phyloP scores from a whole-genome alignment of 2,329 filamentous ascomycete genomes.

The Colletotrichum sp. region DNA sequence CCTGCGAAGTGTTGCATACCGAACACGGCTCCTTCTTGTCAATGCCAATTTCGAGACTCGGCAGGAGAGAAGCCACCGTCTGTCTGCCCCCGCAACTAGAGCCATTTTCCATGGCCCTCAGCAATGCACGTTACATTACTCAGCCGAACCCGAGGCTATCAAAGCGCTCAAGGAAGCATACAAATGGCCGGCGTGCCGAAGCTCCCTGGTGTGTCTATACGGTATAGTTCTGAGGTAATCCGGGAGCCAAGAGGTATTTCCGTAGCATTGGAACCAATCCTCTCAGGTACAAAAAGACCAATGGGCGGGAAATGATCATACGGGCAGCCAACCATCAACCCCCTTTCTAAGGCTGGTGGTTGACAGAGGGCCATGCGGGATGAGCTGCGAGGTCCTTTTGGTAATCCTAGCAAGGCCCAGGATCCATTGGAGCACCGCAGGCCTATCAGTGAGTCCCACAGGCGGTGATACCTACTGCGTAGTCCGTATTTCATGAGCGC shows the following conservation, averaged over 20 bases:
- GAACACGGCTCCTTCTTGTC: background rate
- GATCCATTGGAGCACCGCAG: background rate
- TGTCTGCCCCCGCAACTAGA: background rate
- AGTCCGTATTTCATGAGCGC: background rate
- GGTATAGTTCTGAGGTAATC: background rate
- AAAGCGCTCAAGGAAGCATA: background rate
- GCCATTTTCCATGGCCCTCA: background rate
- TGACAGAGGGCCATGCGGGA: background rate
- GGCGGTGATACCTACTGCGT: background rate
- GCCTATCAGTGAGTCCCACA: background rate
- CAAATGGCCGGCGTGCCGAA: background rate
- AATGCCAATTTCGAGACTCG: background rate
- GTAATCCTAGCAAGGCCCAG: background rate
- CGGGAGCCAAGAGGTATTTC: background rate
- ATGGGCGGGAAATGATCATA: background rate
- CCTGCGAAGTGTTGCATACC: too few species aligned
- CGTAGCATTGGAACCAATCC: background rate
- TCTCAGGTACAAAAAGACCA: background rate
- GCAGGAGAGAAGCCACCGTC: background rate
- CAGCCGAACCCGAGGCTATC: background rate
- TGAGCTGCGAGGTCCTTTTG: background rate
- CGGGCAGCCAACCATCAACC: background rate
- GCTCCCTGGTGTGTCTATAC: background rate
- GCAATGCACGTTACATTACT: background rate
- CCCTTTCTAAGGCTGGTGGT: background rate